These are phyloP conservation scores for Linderina pennispora DNA, from an alignment of 192 early-diverging fungal genomes.

Conservation along the genomic window DNA sequence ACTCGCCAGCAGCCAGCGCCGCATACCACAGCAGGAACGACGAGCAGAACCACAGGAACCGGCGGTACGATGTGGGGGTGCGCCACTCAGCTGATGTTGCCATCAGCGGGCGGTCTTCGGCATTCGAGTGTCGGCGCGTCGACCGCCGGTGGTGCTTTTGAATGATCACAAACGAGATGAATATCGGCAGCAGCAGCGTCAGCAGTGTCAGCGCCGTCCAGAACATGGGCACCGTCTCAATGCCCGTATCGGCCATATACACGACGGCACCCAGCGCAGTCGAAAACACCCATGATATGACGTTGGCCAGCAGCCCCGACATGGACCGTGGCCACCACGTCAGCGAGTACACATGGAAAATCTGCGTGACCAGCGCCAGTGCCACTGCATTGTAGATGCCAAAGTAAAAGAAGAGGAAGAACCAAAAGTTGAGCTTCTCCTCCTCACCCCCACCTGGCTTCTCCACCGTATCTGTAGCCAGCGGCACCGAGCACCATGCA, in stretches of 20 bases:
- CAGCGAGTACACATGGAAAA: conserved; percentile 71
- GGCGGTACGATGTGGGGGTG: conserved; percentile 62
- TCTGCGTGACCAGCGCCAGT: conserved; percentile 65
- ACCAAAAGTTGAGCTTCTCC: conserved; percentile 66
- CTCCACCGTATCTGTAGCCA: conserved; percentile 34
- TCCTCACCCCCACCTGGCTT: not conserved
- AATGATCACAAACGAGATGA: conserved; percentile 55
- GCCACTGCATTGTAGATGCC: conserved; percentile 70
- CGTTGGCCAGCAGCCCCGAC: conserved; percentile 56
- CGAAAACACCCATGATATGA: conserved; percentile 61
- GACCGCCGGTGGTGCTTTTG: conserved; percentile 38
- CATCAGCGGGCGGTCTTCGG: conserved; percentile 53
- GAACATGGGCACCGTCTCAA: conserved; percentile 53
- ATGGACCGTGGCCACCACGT: conserved; percentile 73
- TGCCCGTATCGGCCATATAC: conserved; percentile 47
- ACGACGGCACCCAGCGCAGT: conserved; percentile 52
- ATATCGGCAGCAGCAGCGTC: conserved; percentile 66
- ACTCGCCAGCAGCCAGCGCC: conserved; percentile 62
- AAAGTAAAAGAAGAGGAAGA: conserved; percentile 72
- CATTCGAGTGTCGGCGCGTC: conserved; percentile 45
- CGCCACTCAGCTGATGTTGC: conserved; percentile 49
- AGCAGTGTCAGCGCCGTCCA: conserved; percentile 68
- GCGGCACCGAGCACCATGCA: conserved; percentile 53
- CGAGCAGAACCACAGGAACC: conserved; percentile 73
- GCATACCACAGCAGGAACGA: conserved; percentile 61